A percentile compares a stretch with the other conserved stretches of the same genome.
Evolutionary conservation across 805 yeast genomes (phyloP).

Genomic region (Candida parachauliodes): DNA sequence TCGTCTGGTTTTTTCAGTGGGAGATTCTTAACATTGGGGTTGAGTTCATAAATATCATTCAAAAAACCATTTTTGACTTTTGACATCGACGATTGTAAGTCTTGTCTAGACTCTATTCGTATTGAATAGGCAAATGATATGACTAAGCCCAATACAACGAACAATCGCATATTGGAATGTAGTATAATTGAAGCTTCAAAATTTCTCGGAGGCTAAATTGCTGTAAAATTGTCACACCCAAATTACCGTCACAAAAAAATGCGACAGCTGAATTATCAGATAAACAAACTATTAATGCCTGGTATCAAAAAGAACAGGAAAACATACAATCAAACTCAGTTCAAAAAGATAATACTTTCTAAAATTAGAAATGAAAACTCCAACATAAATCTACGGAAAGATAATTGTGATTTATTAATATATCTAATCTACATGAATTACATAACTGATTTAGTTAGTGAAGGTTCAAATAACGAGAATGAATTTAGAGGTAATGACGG

Average conservation of each 20-base stretch:
- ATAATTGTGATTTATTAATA: constrained; percentile 40
- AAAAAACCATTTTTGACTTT: constrained; percentile 15
- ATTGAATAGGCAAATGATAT: not conserved
- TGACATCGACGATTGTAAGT: constrained; percentile 16
- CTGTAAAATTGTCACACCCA: not conserved
- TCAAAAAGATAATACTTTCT: constrained; percentile 9
- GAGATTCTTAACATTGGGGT: constrained; percentile 1
- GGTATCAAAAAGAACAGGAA: constrained; percentile 9
- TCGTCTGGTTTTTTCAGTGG: constrained; percentile 9
- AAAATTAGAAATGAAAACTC: constrained; percentile 15
- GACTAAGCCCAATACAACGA: too few relatives aligned
- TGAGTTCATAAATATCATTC: constrained; percentile 21
- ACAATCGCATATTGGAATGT: too few relatives aligned
- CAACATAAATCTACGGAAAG: constrained; percentile 25
- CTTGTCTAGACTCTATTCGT: constrained; percentile 6
- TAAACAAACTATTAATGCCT: constrained; percentile 2
- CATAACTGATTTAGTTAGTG: constrained; percentile 34
- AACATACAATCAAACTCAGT: constrained; percentile 16
- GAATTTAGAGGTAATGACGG: constrained; percentile 32
- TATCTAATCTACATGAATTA: constrained; percentile 48
- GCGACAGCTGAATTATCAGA: not conserved
- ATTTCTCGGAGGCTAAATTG: not conserved
- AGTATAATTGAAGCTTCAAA: too few relatives aligned
- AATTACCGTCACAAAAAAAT: not conserved
- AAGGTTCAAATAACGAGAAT: constrained; percentile 35